Evolutionary conservation across 331 rosid genomes (phyloP), one percentile per base, ranked within the genome.

Genomic region (Spiraea crenata): DNA sequence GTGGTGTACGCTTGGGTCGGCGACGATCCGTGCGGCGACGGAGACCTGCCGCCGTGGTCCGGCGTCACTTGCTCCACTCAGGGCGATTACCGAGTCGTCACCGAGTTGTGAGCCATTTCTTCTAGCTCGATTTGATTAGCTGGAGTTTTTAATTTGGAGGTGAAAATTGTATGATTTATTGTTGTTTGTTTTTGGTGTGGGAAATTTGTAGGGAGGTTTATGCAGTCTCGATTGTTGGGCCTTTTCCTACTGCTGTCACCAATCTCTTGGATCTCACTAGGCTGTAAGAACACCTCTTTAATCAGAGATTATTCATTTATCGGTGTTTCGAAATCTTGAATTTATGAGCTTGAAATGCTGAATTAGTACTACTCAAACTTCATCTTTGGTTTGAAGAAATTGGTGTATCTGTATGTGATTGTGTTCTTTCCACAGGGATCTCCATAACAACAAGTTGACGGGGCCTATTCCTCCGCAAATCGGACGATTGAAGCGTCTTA

Each of bases 1-100:
- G 99, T 93, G 70, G 97, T 91, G 70, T 93, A 93, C 80, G 96
- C 97, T 0, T 93, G 99, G 99, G 97, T 93, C 57, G 99, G 97
- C 12, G 99, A 93, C 73, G 99, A 93, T 57, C 99, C 97, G 1
- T 93, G 99, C 74, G 97, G 99, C 11, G 97, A 95, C 73, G 99
- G 95, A 9, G 97, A 86, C 82, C 86, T 91, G 44, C 97, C 96
- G 54, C 85, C 99, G 2, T 91, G 99, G 99, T 95, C 97, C 51
- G 99, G 97, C 37, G 97, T 95, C 74, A 95, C 99, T 11, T 95
- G 99, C 77, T 87, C 97, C 76, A 89, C 95, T 71, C 89, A 91
- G 64, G 99, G 99, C 64, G 99, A 95, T 81, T 95, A 95, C 69
- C 84, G 97, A 67, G 99, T 91, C 67, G 99, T 93, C 54, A 93